phyloP scores from a whole-genome alignment of 225 moss, liverwort and hornwort genomes.

The Marchantia paleacea region DNA sequence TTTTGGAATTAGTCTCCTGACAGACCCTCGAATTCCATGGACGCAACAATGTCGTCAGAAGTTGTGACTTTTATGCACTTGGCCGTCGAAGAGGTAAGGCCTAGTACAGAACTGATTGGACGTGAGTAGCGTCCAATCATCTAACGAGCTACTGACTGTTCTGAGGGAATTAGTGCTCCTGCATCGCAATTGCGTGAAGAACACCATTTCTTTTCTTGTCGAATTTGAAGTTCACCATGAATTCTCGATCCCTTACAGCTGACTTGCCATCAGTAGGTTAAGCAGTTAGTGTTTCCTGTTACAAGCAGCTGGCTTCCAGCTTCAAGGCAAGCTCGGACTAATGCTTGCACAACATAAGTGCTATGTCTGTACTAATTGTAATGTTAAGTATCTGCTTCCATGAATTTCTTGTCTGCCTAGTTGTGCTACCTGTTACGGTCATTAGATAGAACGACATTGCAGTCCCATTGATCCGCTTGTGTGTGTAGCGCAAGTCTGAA shows the following conservation, averaged over 20 bases:
- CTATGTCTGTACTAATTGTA: no score
- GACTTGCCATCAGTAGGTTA: not conserved
- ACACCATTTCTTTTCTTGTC: not conserved
- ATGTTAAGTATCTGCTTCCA: not conserved
- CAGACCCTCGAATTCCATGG: not conserved
- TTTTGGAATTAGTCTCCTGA: no score
- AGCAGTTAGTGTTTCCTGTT: not conserved
- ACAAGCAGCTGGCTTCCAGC: not conserved
- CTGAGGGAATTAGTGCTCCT: not conserved
- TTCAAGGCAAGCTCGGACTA: no score
- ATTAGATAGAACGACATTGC: not conserved
- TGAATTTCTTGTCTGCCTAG: not conserved
- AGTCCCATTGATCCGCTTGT: no score
- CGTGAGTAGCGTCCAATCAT: not conserved
- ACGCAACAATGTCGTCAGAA: not conserved
- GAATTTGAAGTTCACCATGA: not conserved
- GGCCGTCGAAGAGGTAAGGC: conserved; percentile 11
- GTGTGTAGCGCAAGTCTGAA: no score
- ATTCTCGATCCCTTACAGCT: not conserved
- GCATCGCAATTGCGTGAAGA: not conserved
- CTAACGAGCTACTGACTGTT: not conserved
- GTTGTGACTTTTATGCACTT: conserved; percentile 16
- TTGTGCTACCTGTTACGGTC: not conserved
- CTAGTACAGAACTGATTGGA: not conserved
- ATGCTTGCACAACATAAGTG: no score